Evolutionary conservation across 2,329 filamentous ascomycete species (phyloP), one percentile per base, ranked within the genome.

Genomic region (Coniella vitis): DNA sequence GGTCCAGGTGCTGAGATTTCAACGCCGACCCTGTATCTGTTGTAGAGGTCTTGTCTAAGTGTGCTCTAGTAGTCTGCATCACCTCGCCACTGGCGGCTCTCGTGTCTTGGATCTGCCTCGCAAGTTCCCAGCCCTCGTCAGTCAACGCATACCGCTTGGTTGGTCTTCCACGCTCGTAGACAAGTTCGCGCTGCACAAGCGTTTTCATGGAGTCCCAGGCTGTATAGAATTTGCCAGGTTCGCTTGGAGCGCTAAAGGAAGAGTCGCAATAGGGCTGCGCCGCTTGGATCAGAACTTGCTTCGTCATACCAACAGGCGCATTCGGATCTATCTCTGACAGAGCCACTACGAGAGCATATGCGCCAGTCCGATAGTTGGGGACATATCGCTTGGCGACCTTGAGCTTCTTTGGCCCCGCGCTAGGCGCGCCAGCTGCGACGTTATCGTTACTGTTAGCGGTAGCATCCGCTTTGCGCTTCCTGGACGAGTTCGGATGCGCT

Each of bases 191-290:
- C 47, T 81, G 73, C 4, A 83, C 57, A 29, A 93, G 67, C 0
- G 84, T 88, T 61, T 87, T 87, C 76, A 91, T 90, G 1, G 86
- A 89, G 58, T 79, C 85, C 87, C 87, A 93, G 0, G 87, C 87
- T 0, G 87, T 91, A 57, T 87, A 87, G 58, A 79, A 86, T 49
- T 82, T 85, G 10, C 74, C 82, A 0, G 84, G 71, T 47, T 87
- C 83, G 36, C 69, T 72, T 0, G 85, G 83, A 0, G 77, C 79
- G 0, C 77, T 84, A 58, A 89, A 90, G 0, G 86, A 90, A 2
- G 83, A 69, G 60, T 90, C 85, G 58, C 83, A 88, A 61, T 86
- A 73, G 7, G 78, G 78, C 58, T 91, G 84, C 1, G 86, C 85
- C 12, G 75, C 68, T 51, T 83, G 79, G 39, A 90, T 83, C 3